Evolutionary conservation across 495 filamentous ascomycete species (phyloP).

Genomic region (Hypoxylon perforatum): DNA sequence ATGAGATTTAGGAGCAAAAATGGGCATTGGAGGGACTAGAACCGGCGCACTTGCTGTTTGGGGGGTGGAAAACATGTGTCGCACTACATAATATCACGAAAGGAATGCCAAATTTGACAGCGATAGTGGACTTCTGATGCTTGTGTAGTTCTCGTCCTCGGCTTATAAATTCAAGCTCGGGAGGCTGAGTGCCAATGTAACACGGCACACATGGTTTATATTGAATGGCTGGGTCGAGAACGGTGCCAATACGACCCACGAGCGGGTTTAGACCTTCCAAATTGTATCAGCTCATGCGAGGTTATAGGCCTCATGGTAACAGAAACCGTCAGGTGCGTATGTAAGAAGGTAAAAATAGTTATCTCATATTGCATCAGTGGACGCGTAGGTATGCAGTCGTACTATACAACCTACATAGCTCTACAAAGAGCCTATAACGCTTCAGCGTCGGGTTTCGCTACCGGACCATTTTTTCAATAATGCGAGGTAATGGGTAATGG

Average conservation of each 20-base stretch:
- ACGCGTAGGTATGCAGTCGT: too few relatives aligned
- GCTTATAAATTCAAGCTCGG: conserved; percentile 3
- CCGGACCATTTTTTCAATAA: not conserved
- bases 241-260: conserved; percentile 9
- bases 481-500: not conserved
- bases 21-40: conserved; percentile 17
- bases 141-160: not conserved
- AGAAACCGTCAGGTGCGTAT: not conserved
- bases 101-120: conserved; percentile 2
- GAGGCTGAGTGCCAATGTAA: conserved; percentile 4
- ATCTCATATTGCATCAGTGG: not conserved
- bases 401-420: too few relatives aligned
- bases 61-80: conserved; percentile 4
- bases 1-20: conserved; percentile 26
- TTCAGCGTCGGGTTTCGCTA: not conserved
- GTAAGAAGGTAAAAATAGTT: not conserved
- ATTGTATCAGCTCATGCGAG: not conserved
- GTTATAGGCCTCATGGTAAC: not conserved
- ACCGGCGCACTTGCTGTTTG: not conserved
- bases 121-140: not conserved
- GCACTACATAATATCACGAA: conserved; percentile 16
- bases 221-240: conserved; percentile 26
- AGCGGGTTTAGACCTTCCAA: conserved; percentile 1
- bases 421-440: too few relatives aligned
- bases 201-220: not conserved